These are phyloP conservation scores for Rhizophagus prolifer DNA, from an alignment of 192 early-diverging fungal genomes.

Conservation along the genomic window DNA sequence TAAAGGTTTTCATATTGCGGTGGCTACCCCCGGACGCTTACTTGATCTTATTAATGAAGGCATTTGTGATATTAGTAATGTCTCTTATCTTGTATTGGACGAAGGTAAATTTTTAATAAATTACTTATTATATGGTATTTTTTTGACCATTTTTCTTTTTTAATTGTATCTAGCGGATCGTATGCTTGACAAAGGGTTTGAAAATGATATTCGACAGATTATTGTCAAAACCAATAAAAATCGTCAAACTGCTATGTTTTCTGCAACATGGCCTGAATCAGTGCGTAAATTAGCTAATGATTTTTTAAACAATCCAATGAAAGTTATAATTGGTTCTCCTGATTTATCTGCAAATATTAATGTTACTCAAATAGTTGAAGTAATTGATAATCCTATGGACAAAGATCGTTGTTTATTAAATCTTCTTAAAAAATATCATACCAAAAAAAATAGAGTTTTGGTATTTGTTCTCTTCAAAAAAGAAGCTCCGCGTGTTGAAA, in stretches of 20 bases:
- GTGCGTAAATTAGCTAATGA: constrained; percentile 84
- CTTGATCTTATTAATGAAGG: constrained; percentile 89
- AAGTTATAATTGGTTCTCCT: constrained; percentile 83
- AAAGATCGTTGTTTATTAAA: constrained; percentile 78
- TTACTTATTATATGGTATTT: background rate
- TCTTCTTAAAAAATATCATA: constrained; percentile 83
- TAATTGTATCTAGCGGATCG: constrained; percentile 68
- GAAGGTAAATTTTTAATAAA: constrained; percentile 47
- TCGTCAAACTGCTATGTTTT: constrained; percentile 95
- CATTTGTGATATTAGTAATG: constrained; percentile 72
- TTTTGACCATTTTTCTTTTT: background rate
- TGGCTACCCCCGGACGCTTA: constrained; percentile 96
- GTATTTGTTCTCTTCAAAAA: constrained; percentile 98
- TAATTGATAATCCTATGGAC: constrained; percentile 68
- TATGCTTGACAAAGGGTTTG: constrained; percentile 95
- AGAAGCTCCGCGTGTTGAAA: constrained; percentile 84
- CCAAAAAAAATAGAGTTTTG: constrained; percentile 84
- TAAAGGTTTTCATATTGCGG: constrained; percentile 69
- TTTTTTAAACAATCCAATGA: constrained; percentile 78
- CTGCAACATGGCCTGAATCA: constrained; percentile 91
- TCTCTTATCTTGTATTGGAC: constrained; percentile 90
- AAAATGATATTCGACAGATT: constrained; percentile 86
- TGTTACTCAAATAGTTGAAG: constrained; percentile 89
- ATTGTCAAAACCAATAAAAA: constrained; percentile 69
- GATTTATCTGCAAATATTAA: constrained; percentile 85